Conservation (phyloP, 257 asterid species). For the Gentiana dahurica region DNA sequence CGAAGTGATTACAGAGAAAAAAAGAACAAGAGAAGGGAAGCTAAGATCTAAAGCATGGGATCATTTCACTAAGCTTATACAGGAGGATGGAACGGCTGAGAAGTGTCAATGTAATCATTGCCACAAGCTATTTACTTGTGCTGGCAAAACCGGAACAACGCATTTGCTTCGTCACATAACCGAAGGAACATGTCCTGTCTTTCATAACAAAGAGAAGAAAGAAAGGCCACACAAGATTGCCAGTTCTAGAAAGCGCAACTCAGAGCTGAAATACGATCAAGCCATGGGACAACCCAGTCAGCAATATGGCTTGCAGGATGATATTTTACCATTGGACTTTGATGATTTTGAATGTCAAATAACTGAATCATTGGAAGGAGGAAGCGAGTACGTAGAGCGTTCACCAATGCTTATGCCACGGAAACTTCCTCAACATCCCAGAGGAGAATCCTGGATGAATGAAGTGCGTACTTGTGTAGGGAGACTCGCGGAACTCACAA, state of each 20-base stretch:
- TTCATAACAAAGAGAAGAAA: conserved; percentile 36
- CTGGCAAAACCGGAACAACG: conserved; percentile 73
- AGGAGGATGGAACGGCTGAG: conserved; percentile 71
- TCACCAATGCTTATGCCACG: conserved; percentile 23
- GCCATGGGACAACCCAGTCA: conserved; percentile 34
- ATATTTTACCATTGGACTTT: conserved; percentile 25
- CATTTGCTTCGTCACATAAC: conserved; percentile 84
- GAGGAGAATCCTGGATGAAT: conserved; percentile 54
- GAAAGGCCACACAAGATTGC: conserved; percentile 20
- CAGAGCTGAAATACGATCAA: conserved; percentile 47
- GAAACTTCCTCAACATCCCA: conserved; percentile 33
- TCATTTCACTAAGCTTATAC: conserved; percentile 68
- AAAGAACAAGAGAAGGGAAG: conserved; percentile 68
- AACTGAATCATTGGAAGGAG: conserved; percentile 10
- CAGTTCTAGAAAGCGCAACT: conserved; percentile 23
- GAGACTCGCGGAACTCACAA: conserved; percentile 57
- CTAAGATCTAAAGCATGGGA: conserved; percentile 78
- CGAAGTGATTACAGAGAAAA: conserved; percentile 51
- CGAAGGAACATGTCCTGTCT: conserved; percentile 60
- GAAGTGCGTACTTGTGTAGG: conserved; percentile 55
- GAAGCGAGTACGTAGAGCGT: conserved; percentile 26
- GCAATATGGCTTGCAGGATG: conserved; percentile 30
- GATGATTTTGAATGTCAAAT: conserved; percentile 25
- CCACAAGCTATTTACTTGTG: conserved; percentile 53
- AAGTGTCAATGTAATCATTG: conserved; percentile 86